phyloP scores from a whole-genome alignment of 805 yeast genomes.

The Metschnikowia anglica region DNA sequence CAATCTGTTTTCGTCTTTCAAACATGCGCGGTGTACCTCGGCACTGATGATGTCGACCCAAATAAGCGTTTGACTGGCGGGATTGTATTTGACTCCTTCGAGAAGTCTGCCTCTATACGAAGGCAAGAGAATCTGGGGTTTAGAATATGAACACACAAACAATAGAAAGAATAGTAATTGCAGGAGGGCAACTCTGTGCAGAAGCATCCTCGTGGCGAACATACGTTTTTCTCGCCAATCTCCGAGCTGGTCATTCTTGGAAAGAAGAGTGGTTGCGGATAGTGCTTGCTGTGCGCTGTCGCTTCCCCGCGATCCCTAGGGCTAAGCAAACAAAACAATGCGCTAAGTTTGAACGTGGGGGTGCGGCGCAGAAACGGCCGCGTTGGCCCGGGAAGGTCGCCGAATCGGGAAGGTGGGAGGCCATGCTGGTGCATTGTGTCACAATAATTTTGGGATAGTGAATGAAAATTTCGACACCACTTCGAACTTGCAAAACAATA shows the following conservation, averaged over 20 bases:
- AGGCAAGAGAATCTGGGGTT: constrained; percentile 20
- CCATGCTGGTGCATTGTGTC: not conserved
- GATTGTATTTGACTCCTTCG: constrained; percentile 68
- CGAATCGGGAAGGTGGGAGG: constrained; percentile 3
- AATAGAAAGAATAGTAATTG: not conserved
- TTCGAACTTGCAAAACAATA: too few species aligned
- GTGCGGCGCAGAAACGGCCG: not conserved
- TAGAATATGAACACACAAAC: not conserved
- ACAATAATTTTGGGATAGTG: not conserved
- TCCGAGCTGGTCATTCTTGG: too few species aligned
- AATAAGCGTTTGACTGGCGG: constrained; percentile 50
- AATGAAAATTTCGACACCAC: too few species aligned
- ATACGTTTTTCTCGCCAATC: too few species aligned
- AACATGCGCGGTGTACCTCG: constrained; percentile 37
- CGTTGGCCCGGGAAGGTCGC: constrained; percentile 1
- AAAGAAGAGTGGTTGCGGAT: too few species aligned
- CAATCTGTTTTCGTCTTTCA: constrained; percentile 17
- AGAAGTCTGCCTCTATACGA: constrained; percentile 48
- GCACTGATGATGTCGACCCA: constrained; percentile 50
- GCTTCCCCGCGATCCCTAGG: too few species aligned
- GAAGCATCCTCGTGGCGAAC: too few species aligned
- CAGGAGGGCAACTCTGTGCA: too few species aligned
- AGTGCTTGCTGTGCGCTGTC: too few species aligned
- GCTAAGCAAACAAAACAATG: too few species aligned
- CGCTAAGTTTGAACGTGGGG: constrained; percentile 5